Conservation (phyloP, 352 stramenopile species). For the Pythium apleroticum region DNA sequence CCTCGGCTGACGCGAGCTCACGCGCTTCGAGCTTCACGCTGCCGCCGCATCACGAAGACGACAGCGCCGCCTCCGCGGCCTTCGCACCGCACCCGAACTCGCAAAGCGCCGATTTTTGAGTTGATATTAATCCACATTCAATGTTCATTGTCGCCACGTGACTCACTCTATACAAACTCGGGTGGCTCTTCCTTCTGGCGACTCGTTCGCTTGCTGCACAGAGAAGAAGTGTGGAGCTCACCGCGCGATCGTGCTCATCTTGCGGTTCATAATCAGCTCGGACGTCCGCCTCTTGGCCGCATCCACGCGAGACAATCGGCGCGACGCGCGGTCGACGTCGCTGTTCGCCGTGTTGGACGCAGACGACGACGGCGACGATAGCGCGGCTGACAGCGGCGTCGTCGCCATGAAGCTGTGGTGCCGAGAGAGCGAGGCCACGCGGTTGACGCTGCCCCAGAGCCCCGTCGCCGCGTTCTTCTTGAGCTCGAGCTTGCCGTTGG, state of each 20-base stretch:
- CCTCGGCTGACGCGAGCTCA: slow-evolving; percentile 27
- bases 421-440: slow-evolving; percentile 77
- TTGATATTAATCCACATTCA: slow-evolving; percentile 17
- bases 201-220: neutral
- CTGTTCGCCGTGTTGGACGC: slow-evolving; percentile 4
- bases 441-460: slow-evolving; percentile 84
- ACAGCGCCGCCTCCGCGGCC: slow-evolving; percentile 35
- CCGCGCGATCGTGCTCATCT: slow-evolving; percentile 38
- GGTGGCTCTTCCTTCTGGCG: too few species aligned
- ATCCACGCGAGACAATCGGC: slow-evolving; percentile 72
- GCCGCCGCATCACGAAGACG: slow-evolving; percentile 35
- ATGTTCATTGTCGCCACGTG: neutral
- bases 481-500: slow-evolving; percentile 85
- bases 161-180: neutral
- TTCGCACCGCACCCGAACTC: slow-evolving; percentile 28
- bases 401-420: slow-evolving; percentile 85
- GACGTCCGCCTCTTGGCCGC: slow-evolving; percentile 82
- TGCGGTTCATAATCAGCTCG: slow-evolving; percentile 84
- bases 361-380: slow-evolving; percentile 7
- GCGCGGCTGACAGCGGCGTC: slow-evolving; percentile 39
- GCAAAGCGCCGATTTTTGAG: slow-evolving; percentile 76
- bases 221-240: neutral
- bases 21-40: slow-evolving; percentile 62
- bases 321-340: slow-evolving; percentile 28
- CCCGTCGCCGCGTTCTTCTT: slow-evolving; percentile 88